These are phyloP conservation scores for Prunus kanzakura DNA, from an alignment of 306 rosid genomes.

Conservation along the genomic window DNA sequence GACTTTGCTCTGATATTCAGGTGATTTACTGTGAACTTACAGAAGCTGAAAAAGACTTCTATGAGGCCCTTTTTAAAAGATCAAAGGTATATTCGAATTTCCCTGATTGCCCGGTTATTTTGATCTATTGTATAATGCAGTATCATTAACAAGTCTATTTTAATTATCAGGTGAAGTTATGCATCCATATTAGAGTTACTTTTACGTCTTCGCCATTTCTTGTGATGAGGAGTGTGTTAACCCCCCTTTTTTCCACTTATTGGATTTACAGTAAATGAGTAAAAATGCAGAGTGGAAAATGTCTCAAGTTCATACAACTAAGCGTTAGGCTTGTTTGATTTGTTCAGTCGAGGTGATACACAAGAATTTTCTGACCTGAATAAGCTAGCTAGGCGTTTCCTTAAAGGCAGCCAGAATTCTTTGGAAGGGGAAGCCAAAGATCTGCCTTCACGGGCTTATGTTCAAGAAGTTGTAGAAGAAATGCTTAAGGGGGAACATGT, in stretches of 20 bases:
- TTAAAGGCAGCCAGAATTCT: slow-evolving; percentile 55
- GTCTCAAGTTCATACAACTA: slow-evolving; percentile 6
- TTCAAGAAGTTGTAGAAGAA: slow-evolving; percentile 89
- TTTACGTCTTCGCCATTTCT: slow-evolving; percentile 98
- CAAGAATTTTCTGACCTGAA: slow-evolving; percentile 82
- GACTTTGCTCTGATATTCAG: slow-evolving; percentile 78
- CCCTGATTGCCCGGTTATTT: not conserved
- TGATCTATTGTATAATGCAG: not conserved
- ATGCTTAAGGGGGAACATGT: slow-evolving; percentile 76
- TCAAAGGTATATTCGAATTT: slow-evolving; percentile 55
- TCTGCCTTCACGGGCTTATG: slow-evolving; percentile 75
- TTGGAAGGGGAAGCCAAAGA: slow-evolving; percentile 61
- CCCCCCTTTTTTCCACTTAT: not conserved
- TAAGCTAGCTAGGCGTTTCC: slow-evolving; percentile 79
- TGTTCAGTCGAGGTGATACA: slow-evolving; percentile 87
- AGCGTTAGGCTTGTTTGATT: not conserved
- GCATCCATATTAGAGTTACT: slow-evolving; percentile 95
- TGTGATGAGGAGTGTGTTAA: slow-evolving; percentile 71
- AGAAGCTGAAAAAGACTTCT: slow-evolving; percentile 90
- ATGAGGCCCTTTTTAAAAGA: slow-evolving; percentile 79
- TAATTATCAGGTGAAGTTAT: slow-evolving; percentile 73
- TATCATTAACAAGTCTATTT: slow-evolving; percentile 2
- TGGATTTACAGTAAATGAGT: not conserved
- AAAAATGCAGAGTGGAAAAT: not conserved
- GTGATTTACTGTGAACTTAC: slow-evolving; percentile 84